Evolutionary conservation across 2,329 filamentous ascomycete genomes (phyloP).

Genomic region (Metarhizium anisopliae): DNA sequence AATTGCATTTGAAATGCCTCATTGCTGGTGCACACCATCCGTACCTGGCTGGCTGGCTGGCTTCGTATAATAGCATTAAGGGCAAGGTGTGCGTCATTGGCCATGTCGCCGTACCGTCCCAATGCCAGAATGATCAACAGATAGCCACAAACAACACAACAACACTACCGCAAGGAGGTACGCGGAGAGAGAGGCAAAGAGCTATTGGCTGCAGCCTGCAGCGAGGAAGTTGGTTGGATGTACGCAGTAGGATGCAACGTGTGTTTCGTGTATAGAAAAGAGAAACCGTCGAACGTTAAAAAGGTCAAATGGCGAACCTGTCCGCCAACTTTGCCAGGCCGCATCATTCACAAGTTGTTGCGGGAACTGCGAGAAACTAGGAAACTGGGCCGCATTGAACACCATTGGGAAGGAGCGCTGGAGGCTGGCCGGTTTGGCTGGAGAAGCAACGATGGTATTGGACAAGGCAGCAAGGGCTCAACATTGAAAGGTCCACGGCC

Average conservation of each 20-base stretch:
- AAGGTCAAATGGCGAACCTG: too few species aligned
- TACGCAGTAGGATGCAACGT: too few species aligned
- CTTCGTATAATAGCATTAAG: not conserved
- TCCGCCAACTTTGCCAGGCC: too few species aligned
- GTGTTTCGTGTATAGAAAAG: too few species aligned
- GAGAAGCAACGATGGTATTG: not conserved
- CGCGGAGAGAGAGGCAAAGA: not conserved
- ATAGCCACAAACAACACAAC: not conserved
- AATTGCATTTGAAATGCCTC: conserved; percentile 1
- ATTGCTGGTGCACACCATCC: conserved; percentile 1
- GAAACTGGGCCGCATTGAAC: not conserved
- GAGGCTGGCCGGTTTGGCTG: not conserved
- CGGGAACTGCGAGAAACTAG: not conserved
- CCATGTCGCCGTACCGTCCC: not conserved
- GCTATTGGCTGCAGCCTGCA: not conserved
- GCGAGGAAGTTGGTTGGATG: not conserved
- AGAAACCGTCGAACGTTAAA: too few species aligned
- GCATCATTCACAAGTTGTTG: not conserved
- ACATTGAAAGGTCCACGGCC: too few species aligned
- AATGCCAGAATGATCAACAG: not conserved
- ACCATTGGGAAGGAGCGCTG: not conserved
- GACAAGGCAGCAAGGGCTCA: too few species aligned
- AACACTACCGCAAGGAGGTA: not conserved
- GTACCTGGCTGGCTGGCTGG: not conserved
- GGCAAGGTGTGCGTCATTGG: not conserved